Conservation (phyloP, 1,284 basidiomycete species). For the Tilletia walkeri region DNA sequence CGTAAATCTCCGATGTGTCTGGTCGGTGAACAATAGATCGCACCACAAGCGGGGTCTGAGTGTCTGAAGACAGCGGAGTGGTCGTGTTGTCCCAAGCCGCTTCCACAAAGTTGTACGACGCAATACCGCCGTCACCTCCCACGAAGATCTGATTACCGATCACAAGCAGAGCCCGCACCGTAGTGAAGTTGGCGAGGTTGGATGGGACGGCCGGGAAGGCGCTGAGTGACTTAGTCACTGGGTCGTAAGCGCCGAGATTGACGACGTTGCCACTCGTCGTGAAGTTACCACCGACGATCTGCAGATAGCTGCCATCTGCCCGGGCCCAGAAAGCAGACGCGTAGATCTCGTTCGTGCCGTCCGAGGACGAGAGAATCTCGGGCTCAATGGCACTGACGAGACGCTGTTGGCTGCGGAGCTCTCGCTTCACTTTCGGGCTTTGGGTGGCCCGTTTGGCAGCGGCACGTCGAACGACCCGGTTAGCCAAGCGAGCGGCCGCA, state of each 20-base stretch:
- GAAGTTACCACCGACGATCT: conserved; percentile 87
- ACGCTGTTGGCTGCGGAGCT: not conserved
- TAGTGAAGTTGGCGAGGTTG: conserved; percentile 41
- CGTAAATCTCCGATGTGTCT: conserved; percentile 68
- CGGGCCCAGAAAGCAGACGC: conserved; percentile 89
- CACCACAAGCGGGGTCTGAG: conserved; percentile 63
- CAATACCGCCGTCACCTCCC: conserved; percentile 48
- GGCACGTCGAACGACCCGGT: conserved; percentile 1
- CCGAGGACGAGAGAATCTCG: conserved; percentile 65
- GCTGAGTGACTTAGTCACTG: conserved; percentile 58
- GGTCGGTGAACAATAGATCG: conserved; percentile 71
- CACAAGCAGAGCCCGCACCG: conserved; percentile 61
- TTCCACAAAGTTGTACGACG: conserved; percentile 39
- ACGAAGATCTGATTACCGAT: conserved; percentile 43
- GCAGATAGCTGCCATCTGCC: conserved; percentile 59
- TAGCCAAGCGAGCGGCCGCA: not conserved
- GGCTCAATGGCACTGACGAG: not conserved
- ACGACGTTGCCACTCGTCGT: conserved; percentile 62
- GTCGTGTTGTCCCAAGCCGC: conserved; percentile 36
- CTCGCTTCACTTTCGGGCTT: not conserved
- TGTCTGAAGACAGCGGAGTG: conserved; percentile 32
- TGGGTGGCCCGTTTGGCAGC: not conserved
- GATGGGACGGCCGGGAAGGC: conserved; percentile 59
- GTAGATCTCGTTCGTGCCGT: conserved; percentile 74
- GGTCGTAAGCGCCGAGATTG: conserved; percentile 75